These are phyloP conservation scores for Hanseniaspora occidentalis DNA, from an alignment of 805 yeast species.

Conservation along the genomic window DNA sequence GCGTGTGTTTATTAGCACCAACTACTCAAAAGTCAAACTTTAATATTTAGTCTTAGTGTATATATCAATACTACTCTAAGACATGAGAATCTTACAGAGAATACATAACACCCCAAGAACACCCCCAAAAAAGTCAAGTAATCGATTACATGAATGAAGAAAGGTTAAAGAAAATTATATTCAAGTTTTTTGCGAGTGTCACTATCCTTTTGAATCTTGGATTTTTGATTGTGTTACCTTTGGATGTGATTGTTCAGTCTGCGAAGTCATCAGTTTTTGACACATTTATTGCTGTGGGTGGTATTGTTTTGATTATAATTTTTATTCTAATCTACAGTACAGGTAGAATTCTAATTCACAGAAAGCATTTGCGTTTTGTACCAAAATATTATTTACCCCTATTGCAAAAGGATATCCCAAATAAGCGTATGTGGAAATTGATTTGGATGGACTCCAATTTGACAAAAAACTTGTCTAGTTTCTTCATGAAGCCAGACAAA, in stretches of 20 bases:
- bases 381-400: constrained; percentile 70
- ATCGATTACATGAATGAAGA: background rate
- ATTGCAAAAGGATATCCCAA: constrained; percentile 45
- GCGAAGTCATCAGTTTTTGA: constrained; percentile 55
- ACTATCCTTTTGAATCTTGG: constrained; percentile 35
- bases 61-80: too few relatives aligned
- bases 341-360: constrained; percentile 44
- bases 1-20: too few relatives aligned
- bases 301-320: constrained; percentile 48
- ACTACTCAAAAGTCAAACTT: too few relatives aligned
- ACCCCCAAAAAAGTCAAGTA: background rate
- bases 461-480: constrained; percentile 29
- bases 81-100: too few relatives aligned
- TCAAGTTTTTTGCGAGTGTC: constrained; percentile 9
- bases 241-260: constrained; percentile 61
- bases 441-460: constrained; percentile 30
- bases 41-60: too few relatives aligned
- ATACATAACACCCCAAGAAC: background rate
- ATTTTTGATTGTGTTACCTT: constrained; percentile 59
- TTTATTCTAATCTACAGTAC: constrained; percentile 39
- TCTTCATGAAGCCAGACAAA: constrained; percentile 30
- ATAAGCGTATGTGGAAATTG: constrained; percentile 26
- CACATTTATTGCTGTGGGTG: constrained; percentile 67
- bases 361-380: constrained; percentile 55
- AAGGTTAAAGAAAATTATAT: background rate